phyloP scores from a whole-genome alignment of 2,329 filamentous ascomycete species.

The Graphilbum ipis-grandicollis region DNA sequence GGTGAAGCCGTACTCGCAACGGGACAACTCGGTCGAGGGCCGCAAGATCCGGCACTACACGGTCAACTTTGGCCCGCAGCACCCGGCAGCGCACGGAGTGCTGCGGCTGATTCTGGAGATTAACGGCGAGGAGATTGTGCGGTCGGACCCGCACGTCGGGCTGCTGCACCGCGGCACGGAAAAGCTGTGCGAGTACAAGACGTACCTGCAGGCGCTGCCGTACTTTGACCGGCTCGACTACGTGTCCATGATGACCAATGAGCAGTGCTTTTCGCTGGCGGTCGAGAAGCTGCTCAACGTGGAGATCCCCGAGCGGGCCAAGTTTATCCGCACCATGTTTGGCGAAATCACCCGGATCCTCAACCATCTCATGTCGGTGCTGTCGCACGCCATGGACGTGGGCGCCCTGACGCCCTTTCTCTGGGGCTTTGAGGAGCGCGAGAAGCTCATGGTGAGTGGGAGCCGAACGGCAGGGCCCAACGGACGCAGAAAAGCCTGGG shows the following conservation, averaged over 20 bases:
- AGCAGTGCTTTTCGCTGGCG: conserved; percentile 89
- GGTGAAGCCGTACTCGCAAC: conserved; percentile 26
- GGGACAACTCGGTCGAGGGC: conserved; percentile 30
- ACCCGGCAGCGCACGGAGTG: conserved; percentile 96
- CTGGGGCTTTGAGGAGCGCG: conserved; percentile 99
- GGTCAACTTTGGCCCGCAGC: conserved; percentile 97
- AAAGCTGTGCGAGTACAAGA: conserved; percentile 99
- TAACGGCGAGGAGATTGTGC: conserved; percentile 93
- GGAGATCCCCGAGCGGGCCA: conserved; percentile 86
- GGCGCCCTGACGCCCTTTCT: conserved; percentile 94
- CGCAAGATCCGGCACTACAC: conserved; percentile 98
- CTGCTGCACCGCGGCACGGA: conserved; percentile 93
- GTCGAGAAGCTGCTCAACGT: conserved; percentile 97
- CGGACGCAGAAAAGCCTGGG: too few species aligned
- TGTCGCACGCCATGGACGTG: conserved; percentile 98
- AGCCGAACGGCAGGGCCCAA: too few species aligned
- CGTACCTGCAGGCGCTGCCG: conserved; percentile 90
- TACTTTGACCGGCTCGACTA: conserved; percentile 99
- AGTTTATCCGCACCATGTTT: conserved; percentile 93
- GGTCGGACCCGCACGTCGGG: conserved; percentile 91
- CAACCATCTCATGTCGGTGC: conserved; percentile 95
- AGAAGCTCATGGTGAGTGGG: conserved; percentile 93
- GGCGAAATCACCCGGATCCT: conserved; percentile 84
- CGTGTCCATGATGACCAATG: conserved; percentile 99
- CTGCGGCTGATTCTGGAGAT: conserved; percentile 92